A percentile compares a stretch with the other conserved stretches of the same genome.
Conservation (phyloP, 2,329 filamentous ascomycete species). For the Lachnellula arida region DNA sequence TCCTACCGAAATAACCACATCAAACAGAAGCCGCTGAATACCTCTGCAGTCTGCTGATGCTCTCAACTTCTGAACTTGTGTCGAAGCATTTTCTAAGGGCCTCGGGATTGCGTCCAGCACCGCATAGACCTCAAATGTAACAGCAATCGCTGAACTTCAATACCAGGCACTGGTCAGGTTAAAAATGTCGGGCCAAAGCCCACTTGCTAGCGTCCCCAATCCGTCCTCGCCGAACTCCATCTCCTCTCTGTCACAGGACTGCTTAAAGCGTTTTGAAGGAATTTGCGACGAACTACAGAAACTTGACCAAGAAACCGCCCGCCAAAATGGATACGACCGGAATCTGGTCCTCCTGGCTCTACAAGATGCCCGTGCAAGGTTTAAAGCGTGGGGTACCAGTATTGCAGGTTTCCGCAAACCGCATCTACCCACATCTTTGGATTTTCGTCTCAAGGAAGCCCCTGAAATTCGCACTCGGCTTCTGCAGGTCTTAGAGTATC, state of each 20-base stretch:
- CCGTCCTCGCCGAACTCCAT: conserved; percentile 19
- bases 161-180: not conserved
- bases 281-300: not conserved
- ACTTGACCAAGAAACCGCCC: not conserved
- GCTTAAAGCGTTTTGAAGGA: not conserved
- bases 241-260: not conserved
- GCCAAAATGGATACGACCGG: conserved; percentile 9
- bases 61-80: too few species aligned
- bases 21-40: too few species aligned
- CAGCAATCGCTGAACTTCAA: too few species aligned
- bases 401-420: conserved; percentile 23
- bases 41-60: too few species aligned
- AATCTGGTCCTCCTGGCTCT: conserved; percentile 5
- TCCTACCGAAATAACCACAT: too few species aligned
- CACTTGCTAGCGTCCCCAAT: not conserved
- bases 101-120: too few species aligned
- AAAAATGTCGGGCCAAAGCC: conserved; percentile 23
- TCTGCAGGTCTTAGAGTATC: conserved; percentile 17
- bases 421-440: conserved; percentile 16
- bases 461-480: conserved; percentile 16
- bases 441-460: conserved; percentile 22
- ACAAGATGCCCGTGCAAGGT: conserved; percentile 13
- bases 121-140: too few species aligned
- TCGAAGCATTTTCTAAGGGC: too few species aligned
- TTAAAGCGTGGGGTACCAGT: conserved; percentile 23